phyloP scores from a whole-genome alignment of 345 rosid genomes.

The Microthlaspi erraticum region DNA sequence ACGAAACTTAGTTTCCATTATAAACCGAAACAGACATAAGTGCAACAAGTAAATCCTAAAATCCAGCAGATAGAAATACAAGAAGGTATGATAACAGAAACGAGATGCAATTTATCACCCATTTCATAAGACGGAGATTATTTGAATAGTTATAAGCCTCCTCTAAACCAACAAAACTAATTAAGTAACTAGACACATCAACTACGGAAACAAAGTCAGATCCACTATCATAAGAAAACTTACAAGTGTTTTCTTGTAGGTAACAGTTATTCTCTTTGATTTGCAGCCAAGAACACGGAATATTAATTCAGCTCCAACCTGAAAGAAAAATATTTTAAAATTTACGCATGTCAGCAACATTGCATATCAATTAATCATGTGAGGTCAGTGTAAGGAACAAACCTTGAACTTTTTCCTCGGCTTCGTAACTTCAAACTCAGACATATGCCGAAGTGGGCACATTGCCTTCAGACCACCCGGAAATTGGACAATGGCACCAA shows the following conservation, averaged over 20 bases:
- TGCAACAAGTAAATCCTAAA: constrained; percentile 5
- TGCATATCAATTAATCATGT: constrained; percentile 19
- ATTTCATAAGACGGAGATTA: constrained; percentile 12
- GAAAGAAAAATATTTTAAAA: constrained; percentile 34
- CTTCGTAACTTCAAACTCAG: constrained; percentile 89
- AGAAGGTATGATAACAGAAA: neutral
- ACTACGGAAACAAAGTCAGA: constrained; percentile 24
- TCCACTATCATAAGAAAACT: constrained; percentile 44
- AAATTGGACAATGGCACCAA: constrained; percentile 96
- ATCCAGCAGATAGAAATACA: constrained; percentile 13
- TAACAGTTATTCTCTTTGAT: constrained; percentile 92
- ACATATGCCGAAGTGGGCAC: constrained; percentile 94
- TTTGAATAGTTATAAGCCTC: constrained; percentile 14
- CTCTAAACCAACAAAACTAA: constrained; percentile 27
- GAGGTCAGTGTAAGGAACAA: constrained; percentile 21
- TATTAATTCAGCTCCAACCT: constrained; percentile 87
- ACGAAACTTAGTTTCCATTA: constrained; percentile 6
- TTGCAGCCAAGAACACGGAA: constrained; percentile 98
- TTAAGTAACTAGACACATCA: constrained; percentile 24
- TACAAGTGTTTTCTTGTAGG: constrained; percentile 96
- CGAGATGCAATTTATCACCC: constrained; percentile 8
- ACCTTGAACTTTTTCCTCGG: constrained; percentile 94
- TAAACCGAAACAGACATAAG: constrained; percentile 7
- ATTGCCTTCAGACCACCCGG: constrained; percentile 96
- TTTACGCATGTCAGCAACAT: constrained; percentile 30